Conservation (phyloP, 257 asterid species). For the Cordia subcordata region DNA sequence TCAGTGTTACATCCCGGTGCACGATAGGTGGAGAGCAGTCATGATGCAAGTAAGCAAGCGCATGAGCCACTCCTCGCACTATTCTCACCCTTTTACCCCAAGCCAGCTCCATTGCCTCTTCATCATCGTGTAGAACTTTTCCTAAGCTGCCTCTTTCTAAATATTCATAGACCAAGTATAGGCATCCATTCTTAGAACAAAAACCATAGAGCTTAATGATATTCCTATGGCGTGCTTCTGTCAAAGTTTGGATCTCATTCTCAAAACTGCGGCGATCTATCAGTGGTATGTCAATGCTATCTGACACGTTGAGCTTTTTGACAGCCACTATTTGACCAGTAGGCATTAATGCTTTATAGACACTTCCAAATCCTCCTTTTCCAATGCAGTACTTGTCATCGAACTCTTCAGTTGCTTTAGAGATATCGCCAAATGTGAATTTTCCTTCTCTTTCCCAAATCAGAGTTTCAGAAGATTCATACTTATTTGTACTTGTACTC, state of each 20-base stretch:
- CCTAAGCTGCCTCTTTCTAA: constrained; percentile 77
- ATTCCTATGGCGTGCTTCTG: constrained; percentile 86
- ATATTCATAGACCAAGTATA: constrained; percentile 91
- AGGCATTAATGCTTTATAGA: constrained; percentile 59
- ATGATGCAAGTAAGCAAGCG: constrained; percentile 92
- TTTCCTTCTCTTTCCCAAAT: constrained; percentile 80
- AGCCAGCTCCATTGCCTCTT: constrained; percentile 44
- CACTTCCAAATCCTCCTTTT: constrained; percentile 83
- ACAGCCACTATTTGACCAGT: constrained; percentile 68
- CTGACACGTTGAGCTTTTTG: constrained; percentile 62
- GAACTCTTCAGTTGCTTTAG: constrained; percentile 67
- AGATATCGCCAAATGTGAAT: constrained; percentile 66
- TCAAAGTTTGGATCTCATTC: constrained; percentile 74
- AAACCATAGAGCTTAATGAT: constrained; percentile 83
- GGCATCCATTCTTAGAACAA: constrained; percentile 60
- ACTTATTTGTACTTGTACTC: constrained; percentile 18
- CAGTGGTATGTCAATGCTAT: constrained; percentile 47
- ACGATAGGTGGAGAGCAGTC: constrained; percentile 86
- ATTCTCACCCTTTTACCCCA: constrained; percentile 69
- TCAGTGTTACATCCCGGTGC: constrained; percentile 74
- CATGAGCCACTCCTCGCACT: constrained; percentile 81
- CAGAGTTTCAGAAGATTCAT: constrained; percentile 43
- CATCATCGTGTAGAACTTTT: constrained; percentile 39
- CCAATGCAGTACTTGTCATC: constrained; percentile 66
- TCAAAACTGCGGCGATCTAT: constrained; percentile 51